Evolutionary conservation across 306 rosid species (phyloP).

Genomic region (Sesbania bispinosa): DNA sequence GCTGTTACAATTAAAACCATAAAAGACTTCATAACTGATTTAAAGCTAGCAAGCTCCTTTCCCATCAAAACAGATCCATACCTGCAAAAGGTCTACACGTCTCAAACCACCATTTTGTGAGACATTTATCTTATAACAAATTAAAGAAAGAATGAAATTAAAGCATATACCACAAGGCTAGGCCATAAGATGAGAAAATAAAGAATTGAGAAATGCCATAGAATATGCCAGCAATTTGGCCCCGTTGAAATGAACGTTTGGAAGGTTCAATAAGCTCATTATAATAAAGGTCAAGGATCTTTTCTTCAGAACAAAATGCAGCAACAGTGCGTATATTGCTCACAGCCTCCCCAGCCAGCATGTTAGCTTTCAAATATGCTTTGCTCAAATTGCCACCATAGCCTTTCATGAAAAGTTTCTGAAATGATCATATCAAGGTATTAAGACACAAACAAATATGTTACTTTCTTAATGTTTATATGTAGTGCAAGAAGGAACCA

Average conservation of each 20-base stretch:
- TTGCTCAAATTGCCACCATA: constrained; percentile 99
- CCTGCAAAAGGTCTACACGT: constrained; percentile 45
- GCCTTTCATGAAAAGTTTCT: constrained; percentile 95
- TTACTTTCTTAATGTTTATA: constrained; percentile 6
- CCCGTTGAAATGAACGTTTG: constrained; percentile 65
- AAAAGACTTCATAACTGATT: constrained; percentile 91
- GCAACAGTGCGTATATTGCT: constrained; percentile 90
- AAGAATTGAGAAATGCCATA: constrained; percentile 90
- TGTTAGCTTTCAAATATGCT: constrained; percentile 90
- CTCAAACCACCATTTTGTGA: constrained; percentile 8
- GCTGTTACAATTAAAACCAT: constrained; percentile 92
- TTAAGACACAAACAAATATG: constrained; percentile 1
- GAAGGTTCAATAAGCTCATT: constrained; percentile 83
- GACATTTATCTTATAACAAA: neutral
- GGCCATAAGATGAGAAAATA: constrained; percentile 93
- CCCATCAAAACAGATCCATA: constrained; percentile 93
- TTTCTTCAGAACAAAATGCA: constrained; percentile 92
- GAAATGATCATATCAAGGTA: constrained; percentile 24
- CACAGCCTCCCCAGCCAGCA: constrained; percentile 97
- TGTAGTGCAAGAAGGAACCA: constrained; percentile 43
- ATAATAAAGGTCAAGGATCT: constrained; percentile 69
- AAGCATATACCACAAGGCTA: constrained; percentile 81
- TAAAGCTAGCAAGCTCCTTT: constrained; percentile 80
- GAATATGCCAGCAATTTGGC: constrained; percentile 90
- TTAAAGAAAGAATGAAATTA: neutral